Conservation (phyloP, 106 monocot genomes). For the Phalaenopsis equestris region DNA sequence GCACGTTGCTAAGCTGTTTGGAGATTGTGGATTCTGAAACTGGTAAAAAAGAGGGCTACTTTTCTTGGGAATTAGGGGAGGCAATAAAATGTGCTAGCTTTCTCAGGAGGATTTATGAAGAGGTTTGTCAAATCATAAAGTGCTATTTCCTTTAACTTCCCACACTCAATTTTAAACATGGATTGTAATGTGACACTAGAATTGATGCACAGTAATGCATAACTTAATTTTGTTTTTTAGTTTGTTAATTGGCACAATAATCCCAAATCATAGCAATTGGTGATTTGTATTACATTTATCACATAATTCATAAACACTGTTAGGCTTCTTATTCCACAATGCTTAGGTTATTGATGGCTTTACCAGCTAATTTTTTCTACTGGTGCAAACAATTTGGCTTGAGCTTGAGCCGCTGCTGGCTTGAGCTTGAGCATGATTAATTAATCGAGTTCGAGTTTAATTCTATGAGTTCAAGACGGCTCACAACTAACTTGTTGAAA, state of each 20-base stretch:
- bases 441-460: no score
- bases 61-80: constrained; percentile 50
- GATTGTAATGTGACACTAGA: not conserved
- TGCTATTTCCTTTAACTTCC: not conserved
- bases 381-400: no score
- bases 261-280: not conserved
- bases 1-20: constrained; percentile 55
- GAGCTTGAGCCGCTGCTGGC: no score
- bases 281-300: not conserved
- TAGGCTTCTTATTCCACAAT: not conserved
- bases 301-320: not conserved
- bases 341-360: no score
- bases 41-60: constrained; percentile 22
- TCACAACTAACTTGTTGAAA: no score
- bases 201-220: not conserved
- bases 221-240: not conserved
- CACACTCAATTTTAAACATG: not conserved
- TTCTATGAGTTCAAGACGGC: no score
- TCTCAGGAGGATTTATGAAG: constrained; percentile 93
- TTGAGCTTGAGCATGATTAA: no score
- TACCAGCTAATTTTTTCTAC: no score
- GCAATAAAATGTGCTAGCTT: constrained; percentile 75
- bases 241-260: not conserved
- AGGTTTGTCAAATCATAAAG: constrained; percentile 46
- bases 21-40: constrained; percentile 44